Evolutionary conservation across 2,329 filamentous ascomycete genomes (phyloP).

Genomic region (Ophidiomyces ophidiicola): DNA sequence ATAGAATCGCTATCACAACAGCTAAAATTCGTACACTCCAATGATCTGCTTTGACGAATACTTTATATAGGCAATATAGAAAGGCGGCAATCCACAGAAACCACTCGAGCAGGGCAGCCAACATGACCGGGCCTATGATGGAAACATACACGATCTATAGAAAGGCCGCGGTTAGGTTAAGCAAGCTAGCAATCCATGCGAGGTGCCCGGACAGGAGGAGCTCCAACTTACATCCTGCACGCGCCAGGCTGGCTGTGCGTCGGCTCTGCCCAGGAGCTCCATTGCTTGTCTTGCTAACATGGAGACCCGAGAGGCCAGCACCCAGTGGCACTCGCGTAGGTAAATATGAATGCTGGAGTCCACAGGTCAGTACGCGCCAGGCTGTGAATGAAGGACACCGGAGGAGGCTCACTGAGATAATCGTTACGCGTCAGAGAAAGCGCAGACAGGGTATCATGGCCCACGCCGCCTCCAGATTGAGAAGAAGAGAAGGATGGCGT

Average conservation of each 20-base stretch:
- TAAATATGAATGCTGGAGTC: too few species aligned
- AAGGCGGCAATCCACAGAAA: constrained; percentile 91
- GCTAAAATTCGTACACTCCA: constrained; percentile 70
- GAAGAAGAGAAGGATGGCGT: too few species aligned
- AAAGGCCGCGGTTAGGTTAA: constrained; percentile 4
- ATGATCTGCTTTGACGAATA: constrained; percentile 78
- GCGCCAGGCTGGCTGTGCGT: constrained; percentile 22
- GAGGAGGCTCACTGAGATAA: too few species aligned
- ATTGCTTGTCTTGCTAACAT: too few species aligned
- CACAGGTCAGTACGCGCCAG: too few species aligned
- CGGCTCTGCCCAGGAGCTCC: not conserved
- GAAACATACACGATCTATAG: constrained; percentile 69
- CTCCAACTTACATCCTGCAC: constrained; percentile 27
- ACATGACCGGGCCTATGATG: constrained; percentile 68
- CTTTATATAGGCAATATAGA: constrained; percentile 78
- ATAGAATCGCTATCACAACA: constrained; percentile 60
- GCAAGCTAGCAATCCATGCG: constrained; percentile 4
- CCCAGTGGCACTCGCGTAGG: too few species aligned
- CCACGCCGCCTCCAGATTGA: too few species aligned
- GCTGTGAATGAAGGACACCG: too few species aligned
- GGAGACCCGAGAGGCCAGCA: too few species aligned
- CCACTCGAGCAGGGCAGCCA: constrained; percentile 83
- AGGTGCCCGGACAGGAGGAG: not conserved
- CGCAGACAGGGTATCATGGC: too few species aligned
- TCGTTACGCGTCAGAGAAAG: too few species aligned